Evolutionary conservation across 805 yeast genomes (phyloP).

Genomic region (Wickerhamiella sergipiensis): DNA sequence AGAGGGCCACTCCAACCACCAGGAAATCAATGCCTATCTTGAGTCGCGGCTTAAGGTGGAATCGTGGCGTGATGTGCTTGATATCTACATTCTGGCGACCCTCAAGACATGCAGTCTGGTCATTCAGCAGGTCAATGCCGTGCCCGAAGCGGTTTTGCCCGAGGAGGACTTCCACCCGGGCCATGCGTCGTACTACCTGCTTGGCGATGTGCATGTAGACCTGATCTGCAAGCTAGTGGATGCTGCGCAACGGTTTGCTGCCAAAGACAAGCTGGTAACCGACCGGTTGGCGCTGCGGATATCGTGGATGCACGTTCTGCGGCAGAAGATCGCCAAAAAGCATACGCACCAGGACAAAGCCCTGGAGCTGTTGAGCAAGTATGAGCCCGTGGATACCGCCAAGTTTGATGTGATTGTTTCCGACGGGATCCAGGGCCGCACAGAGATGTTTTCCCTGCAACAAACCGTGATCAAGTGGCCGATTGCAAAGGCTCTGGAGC

Average conservation of each 20-base stretch:
- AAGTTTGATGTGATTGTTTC: constrained; percentile 8
- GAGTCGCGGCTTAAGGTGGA: constrained; percentile 1
- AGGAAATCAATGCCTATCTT: constrained; percentile 1
- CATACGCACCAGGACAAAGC: constrained; percentile 9
- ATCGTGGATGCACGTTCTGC: constrained; percentile 17
- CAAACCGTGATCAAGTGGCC: constrained; percentile 13
- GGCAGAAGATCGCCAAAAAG: constrained; percentile 11
- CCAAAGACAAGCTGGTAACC: constrained; percentile 24
- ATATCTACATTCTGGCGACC: constrained; percentile 17
- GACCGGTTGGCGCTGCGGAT: constrained; percentile 27
- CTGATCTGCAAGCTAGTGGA: constrained; percentile 15
- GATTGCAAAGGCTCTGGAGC: constrained; percentile 13
- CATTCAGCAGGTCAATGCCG: constrained; percentile 11
- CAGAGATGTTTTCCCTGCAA: constrained; percentile 17
- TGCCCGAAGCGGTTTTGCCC: constrained; percentile 16
- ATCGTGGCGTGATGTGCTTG: constrained; percentile 14
- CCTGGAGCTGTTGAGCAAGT: neutral
- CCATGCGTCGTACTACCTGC: constrained; percentile 40
- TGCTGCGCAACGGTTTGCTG: constrained; percentile 34
- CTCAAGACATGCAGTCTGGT: constrained; percentile 13
- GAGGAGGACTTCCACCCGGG: constrained; percentile 29
- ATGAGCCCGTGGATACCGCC: neutral
- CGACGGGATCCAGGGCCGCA: constrained; percentile 17
- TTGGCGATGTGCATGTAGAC: constrained; percentile 15
- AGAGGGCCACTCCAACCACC: neutral